A percentile compares a stretch with the other conserved stretches of the same genome.
Conservation (phyloP, 352 stramenopile genomes). For the Phytopythium litorale region DNA sequence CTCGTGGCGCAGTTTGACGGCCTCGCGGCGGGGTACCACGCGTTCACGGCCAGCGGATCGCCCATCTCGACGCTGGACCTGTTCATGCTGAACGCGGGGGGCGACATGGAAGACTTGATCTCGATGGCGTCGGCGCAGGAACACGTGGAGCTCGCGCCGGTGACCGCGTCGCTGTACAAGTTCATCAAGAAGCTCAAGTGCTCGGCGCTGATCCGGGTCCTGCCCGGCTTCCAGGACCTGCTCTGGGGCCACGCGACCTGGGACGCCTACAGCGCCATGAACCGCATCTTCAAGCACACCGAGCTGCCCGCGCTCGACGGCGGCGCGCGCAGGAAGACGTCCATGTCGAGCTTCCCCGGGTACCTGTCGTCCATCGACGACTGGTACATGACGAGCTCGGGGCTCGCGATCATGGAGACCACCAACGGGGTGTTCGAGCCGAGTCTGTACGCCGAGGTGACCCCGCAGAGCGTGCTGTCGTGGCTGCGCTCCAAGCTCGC, state of each 20-base stretch:
- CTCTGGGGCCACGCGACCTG: conserved; percentile 71
- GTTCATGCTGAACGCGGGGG: conserved; percentile 52
- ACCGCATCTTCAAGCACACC: conserved; percentile 81
- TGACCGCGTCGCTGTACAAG: conserved; percentile 29
- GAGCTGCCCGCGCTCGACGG: conserved; percentile 38
- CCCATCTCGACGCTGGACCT: conserved; percentile 32
- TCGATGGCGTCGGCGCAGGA: conserved; percentile 19
- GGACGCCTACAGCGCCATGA: conserved; percentile 69
- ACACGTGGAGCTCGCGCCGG: conserved; percentile 4
- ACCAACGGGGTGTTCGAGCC: conserved; percentile 64
- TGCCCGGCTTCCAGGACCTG: conserved; percentile 52
- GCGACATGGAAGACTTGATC: conserved; percentile 55
- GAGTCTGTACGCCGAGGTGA: conserved; percentile 45
- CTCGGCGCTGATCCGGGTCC: conserved; percentile 66
- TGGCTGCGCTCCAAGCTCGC: conserved; percentile 62
- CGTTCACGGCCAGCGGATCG: conserved; percentile 12
- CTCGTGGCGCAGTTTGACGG: conserved; percentile 52
- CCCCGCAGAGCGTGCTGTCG: conserved; percentile 45
- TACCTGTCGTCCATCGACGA: conserved; percentile 78
- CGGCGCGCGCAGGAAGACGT: conserved; percentile 31
- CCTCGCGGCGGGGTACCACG: conserved; percentile 37
- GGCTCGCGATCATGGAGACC: conserved; percentile 60
- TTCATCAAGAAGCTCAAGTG: conserved; percentile 65
- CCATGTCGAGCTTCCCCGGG: conserved; percentile 74
- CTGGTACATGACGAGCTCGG: conserved; percentile 68